Base-by-base conservation (phyloP, 2,329 filamentous ascomycete species). In the Rhinocladiella mackenziei region DNA sequence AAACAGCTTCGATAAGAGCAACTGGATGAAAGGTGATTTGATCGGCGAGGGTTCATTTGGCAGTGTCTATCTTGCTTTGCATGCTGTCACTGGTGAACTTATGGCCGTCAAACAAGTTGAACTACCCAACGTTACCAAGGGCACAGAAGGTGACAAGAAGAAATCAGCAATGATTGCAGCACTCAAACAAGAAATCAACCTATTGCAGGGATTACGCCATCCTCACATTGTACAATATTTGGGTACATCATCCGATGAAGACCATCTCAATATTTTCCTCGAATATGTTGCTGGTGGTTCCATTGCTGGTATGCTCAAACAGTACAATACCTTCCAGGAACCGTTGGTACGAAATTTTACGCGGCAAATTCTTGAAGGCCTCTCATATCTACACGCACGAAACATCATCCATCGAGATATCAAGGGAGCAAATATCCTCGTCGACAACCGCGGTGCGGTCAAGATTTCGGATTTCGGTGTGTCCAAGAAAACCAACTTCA, bases 401-500 rank as follows among this genome's bases (percentile, higher is more conserved):
- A 92, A 96, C 62, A 98, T 98, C 61, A 97, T 98, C 58, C 92
- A 98, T 65, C 85, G 92, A 49, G 92, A 98, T 62, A 97, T 98
- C 77, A 98, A 98, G 72, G 92, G 92, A 35, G 92, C 92, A 65
- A 98, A 98, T 63, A 94, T 98, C 56, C 81, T 98, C 4, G 92
- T 98, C 45, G 92, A 98, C 71, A 97, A 97, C 74, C 96, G 97
- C 69, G 92, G 92, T 46, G 91, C 87, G 5, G 94, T 98, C 70
- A 98, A 98, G 71, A 98, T 98, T 55, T 97, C 91, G 6, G 92
- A 98, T 73, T 98, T 98, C 58, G 92, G 92, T 62, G 97, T 98
- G 63, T 94, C 86, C 50, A 98, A 98, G 75, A 52, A 57, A 32
- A 54, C 50, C 63, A 61, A 45, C 39, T 54, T 51, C 37, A 56